Percentiles rank a stretch among this genome's conserved stretches.
Evolutionary conservation across 2,329 filamentous ascomycete genomes (phyloP).

Genomic region (Mycosphaerella arachidis): DNA sequence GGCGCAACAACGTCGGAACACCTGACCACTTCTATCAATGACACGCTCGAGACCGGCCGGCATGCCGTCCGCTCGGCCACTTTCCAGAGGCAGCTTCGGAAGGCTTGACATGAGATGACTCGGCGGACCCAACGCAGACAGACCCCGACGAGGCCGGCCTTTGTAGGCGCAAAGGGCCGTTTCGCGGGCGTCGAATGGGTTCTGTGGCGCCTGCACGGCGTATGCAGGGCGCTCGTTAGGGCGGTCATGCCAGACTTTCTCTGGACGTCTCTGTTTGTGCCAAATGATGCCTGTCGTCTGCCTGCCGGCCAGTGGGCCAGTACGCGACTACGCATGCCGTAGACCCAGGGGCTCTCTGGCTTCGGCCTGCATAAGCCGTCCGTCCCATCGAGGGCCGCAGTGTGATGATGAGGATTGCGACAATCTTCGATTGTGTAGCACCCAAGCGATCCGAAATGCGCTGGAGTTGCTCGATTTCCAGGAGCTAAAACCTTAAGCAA

Average conservation of each 20-base stretch:
- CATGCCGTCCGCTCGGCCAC: neutral
- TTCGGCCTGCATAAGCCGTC: constrained; percentile 2
- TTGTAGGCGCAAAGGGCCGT: constrained; percentile 7
- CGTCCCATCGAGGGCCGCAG: neutral
- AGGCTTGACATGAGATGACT: neutral
- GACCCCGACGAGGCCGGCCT: constrained; percentile 2
- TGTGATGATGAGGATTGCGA: constrained; percentile 5
- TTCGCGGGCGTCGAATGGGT: constrained; percentile 4
- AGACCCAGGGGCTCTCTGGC: neutral
- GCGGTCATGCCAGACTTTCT: constrained; percentile 15
- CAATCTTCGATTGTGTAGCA: neutral
- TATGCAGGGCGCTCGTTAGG: constrained; percentile 27
- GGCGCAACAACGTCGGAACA: constrained; percentile 6
- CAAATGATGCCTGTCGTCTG: constrained; percentile 12
- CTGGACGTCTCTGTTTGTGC: constrained; percentile 6
- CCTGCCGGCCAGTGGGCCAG: constrained; percentile 2
- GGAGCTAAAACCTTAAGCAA: constrained; percentile 26
- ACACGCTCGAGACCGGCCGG: neutral
- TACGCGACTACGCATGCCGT: neutral
- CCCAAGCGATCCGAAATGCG: constrained; percentile 10
- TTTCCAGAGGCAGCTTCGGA: neutral
- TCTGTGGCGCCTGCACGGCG: constrained; percentile 28
- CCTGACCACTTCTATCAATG: constrained; percentile 3
- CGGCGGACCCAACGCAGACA: neutral
- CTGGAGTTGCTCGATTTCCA: constrained; percentile 9